These are phyloP conservation scores for Knoxia roxburghii DNA, from an alignment of 257 asterid genomes.

Conservation along the genomic window DNA sequence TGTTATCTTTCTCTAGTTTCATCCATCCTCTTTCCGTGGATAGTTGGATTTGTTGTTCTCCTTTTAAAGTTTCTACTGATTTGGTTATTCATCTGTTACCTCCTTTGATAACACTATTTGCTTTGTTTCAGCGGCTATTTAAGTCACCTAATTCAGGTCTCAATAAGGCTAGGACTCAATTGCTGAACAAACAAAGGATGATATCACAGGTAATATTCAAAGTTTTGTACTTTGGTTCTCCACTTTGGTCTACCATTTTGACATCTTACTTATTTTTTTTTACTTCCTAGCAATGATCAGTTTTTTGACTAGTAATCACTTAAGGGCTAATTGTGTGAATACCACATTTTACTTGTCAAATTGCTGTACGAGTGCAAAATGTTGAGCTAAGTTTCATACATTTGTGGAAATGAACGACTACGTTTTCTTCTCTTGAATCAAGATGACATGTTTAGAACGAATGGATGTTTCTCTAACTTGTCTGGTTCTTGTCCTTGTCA, in stretches of 20 bases:
- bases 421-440: too few species aligned
- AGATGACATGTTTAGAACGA: too few species aligned
- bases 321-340: not conserved
- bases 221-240: constrained; percentile 4
- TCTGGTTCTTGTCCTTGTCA: not conserved
- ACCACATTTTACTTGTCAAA: not conserved
- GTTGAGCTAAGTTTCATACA: not conserved
- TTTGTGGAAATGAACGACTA: too few species aligned
- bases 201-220: constrained; percentile 48
- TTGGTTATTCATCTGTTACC: too few species aligned
- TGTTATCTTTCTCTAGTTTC: too few species aligned
- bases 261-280: not conserved
- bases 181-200: constrained; percentile 70
- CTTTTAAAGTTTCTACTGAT: not conserved
- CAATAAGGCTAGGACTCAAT: constrained; percentile 81
- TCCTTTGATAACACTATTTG: not conserved
- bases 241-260: not conserved
- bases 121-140: constrained; percentile 51
- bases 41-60: not conserved
- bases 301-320: too few species aligned
- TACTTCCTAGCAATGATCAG: not conserved
- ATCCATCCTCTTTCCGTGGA: too few species aligned
- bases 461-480: not conserved
- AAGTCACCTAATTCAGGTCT: constrained; percentile 75
- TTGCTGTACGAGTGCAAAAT: not conserved